Conservation (phyloP, 176 grass and related monocot species). For the Aegilops speltoides region DNA sequence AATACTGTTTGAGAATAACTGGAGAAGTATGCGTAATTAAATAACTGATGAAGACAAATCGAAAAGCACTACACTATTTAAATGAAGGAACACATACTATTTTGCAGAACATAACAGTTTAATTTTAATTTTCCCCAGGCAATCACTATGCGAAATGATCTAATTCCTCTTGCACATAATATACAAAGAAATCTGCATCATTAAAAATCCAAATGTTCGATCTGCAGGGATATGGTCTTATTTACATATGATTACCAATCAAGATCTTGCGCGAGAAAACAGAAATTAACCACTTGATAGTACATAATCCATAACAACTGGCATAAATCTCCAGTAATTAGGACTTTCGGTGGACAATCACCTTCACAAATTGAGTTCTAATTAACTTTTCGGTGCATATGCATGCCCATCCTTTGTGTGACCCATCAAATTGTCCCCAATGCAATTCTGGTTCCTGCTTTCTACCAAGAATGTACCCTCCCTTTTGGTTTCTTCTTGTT, state of each 20-base stretch:
- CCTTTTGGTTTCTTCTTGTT: not conserved
- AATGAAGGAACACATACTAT: not conserved
- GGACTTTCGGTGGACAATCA: constrained; percentile 32
- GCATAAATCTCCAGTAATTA: not conserved
- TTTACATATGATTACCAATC: not conserved
- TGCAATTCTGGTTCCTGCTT: not conserved
- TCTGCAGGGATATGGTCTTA: too few species aligned
- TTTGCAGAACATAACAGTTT: not conserved
- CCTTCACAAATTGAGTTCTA: not conserved
- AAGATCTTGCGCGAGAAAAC: not conserved
- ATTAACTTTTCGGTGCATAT: not conserved
- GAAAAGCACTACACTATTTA: not conserved
- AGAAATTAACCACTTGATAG: not conserved
- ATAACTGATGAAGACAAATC: not conserved
- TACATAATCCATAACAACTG: not conserved
- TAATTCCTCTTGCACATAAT: too few species aligned
- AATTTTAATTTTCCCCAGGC: not conserved
- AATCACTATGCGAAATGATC: too few species aligned
- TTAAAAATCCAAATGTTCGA: too few species aligned
- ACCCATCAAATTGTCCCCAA: not conserved
- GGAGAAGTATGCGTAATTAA: not conserved
- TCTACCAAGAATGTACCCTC: not conserved
- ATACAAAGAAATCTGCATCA: too few species aligned
- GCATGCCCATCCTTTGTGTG: not conserved
- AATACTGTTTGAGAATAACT: not conserved